A percentile compares a stretch with the other conserved stretches of the same genome.
phyloP scores from a whole-genome alignment of 2,329 filamentous ascomycete species.

The Epichloe baconii region DNA sequence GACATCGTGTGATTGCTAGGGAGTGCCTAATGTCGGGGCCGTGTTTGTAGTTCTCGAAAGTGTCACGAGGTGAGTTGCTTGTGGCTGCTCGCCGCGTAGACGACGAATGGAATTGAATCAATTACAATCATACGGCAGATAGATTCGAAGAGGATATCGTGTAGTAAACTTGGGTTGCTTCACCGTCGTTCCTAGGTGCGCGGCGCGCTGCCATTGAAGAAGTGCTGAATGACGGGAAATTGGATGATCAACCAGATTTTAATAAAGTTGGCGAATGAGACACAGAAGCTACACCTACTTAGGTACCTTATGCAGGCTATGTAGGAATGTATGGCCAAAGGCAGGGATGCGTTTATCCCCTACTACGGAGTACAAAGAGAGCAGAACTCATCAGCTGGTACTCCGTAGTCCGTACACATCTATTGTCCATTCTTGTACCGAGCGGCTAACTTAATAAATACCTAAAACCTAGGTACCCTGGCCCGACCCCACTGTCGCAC shows the following conservation, averaged over 20 bases:
- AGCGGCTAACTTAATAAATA: background rate
- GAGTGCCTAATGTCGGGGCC: background rate
- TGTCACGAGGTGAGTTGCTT: background rate
- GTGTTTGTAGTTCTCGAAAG: background rate
- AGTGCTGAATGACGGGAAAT: background rate
- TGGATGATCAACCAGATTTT: background rate
- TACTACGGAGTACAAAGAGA: background rate
- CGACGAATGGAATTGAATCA: background rate
- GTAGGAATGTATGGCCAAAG: no score
- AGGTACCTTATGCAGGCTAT: background rate
- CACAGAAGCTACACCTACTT: background rate
- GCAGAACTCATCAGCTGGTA: background rate
- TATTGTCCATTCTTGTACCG: background rate
- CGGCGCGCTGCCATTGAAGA: background rate
- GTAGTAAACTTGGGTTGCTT: background rate
- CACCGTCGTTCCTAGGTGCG: background rate
- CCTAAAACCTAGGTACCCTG: no score
- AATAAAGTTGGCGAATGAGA: background rate
- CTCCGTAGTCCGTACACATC: background rate
- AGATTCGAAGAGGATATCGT: background rate
- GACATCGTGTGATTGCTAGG: slow-evolving; percentile 16
- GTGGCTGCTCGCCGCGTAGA: background rate
- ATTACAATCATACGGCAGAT: background rate
- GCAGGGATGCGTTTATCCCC: background rate
- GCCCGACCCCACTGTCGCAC: no score